These are phyloP conservation scores for Rhodotorula graminis DNA, from an alignment of 768 basidiomycete species.

Conservation along the genomic window DNA sequence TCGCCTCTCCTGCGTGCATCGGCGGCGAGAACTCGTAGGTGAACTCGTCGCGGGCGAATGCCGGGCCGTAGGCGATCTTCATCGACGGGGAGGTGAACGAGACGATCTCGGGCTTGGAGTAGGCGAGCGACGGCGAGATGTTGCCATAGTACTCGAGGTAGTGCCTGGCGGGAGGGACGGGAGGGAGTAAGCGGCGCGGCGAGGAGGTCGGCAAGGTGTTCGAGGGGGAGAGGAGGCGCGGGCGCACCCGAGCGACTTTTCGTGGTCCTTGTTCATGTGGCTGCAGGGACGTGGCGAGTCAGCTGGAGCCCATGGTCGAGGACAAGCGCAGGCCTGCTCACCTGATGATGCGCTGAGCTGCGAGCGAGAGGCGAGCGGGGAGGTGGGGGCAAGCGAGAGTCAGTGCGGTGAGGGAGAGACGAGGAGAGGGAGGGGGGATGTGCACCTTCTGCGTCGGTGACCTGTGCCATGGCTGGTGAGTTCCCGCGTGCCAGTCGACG, in stretches of 20 bases:
- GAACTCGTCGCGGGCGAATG: background rate
- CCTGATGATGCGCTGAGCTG: slow-evolving; percentile 9
- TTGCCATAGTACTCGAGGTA: slow-evolving; percentile 4
- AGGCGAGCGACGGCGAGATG: background rate
- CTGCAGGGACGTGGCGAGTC: background rate
- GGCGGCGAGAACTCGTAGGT: slow-evolving; percentile 9
- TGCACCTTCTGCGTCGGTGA: slow-evolving; percentile 6
- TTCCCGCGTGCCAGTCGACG: background rate
- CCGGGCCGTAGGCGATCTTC: slow-evolving; percentile 8
- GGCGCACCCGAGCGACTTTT: background rate
- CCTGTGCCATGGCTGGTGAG: background rate
- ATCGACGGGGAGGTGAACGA: background rate
- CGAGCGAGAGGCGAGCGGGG: background rate
- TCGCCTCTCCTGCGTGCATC: slow-evolving; percentile 21
- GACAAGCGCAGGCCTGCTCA: background rate
- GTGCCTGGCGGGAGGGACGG: background rate
- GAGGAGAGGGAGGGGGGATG: background rate
- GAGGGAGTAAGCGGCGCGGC: background rate
- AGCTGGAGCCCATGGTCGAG: no score
- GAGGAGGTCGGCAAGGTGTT: background rate
- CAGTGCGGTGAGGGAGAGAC: no score
- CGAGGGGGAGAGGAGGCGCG: background rate
- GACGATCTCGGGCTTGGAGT: slow-evolving; percentile 6
- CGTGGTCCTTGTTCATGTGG: slow-evolving; percentile 24
- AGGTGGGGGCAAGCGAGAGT: background rate